Evolutionary conservation across 176 grass and related monocot species (phyloP).

Genomic region (Oryza glumipatula): DNA sequence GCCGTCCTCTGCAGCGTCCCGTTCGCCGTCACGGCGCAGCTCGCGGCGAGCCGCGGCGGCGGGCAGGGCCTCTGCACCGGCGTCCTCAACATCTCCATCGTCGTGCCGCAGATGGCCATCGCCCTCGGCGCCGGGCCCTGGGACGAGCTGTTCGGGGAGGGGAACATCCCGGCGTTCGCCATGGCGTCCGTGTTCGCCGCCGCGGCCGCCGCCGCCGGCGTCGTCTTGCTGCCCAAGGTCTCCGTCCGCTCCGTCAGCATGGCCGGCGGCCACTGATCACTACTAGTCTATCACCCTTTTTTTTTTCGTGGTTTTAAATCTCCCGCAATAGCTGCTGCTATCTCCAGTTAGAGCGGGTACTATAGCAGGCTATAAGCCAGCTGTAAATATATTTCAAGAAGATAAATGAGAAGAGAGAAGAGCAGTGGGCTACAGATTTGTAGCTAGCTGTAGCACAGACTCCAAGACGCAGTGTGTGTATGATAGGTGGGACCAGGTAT

Average conservation of each 20-base stretch:
- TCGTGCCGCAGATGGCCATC: conserved; percentile 76
- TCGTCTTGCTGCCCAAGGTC: conserved; percentile 63
- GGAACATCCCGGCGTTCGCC: conserved; percentile 88
- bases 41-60: conserved; percentile 55
- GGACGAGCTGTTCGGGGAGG: conserved; percentile 75
- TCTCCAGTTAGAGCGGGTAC: too few relatives aligned
- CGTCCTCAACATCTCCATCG: conserved; percentile 83
- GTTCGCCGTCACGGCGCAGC: conserved; percentile 75
- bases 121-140: conserved; percentile 71
- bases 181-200: conserved; percentile 59
- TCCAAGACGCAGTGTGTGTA: too few relatives aligned
- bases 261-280: conserved; percentile 56
- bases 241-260: conserved; percentile 63
- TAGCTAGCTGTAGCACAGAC: too few relatives aligned
- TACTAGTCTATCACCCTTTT: too few relatives aligned
- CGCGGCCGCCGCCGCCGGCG: conserved; percentile 40
- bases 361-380: too few relatives aligned
- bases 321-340: too few relatives aligned
- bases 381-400: too few relatives aligned
- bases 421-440: too few relatives aligned
- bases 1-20: conserved; percentile 86
- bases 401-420: too few relatives aligned
- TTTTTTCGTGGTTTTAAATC: too few relatives aligned
- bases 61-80: conserved; percentile 85
- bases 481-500: too few relatives aligned